Evolutionary conservation across 768 basidiomycete species (phyloP).

Genomic region (Krasilnikovozyma curviuscula): DNA sequence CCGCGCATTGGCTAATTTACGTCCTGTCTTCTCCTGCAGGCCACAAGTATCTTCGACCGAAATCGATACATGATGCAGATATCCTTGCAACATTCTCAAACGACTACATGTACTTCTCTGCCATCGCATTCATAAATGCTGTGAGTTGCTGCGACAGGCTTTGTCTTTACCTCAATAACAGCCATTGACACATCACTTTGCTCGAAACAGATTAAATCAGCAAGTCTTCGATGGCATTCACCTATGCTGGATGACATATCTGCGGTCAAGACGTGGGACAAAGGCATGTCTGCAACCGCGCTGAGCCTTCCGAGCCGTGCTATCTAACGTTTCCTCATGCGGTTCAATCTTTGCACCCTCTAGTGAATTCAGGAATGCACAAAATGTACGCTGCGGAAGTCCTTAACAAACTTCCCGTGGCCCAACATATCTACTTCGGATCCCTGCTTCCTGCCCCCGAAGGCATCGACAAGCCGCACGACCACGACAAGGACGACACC

Average conservation of each 20-base stretch:
- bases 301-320: too few species aligned
- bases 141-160: too few species aligned
- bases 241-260: slow-evolving; percentile 98
- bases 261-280: slow-evolving; percentile 65
- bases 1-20: not conserved
- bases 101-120: slow-evolving; percentile 92
- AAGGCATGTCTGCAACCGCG: too few species aligned
- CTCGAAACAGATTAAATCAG: slow-evolving; percentile 61
- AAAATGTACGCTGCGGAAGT: slow-evolving; percentile 98
- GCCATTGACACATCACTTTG: too few species aligned
- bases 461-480: slow-evolving; percentile 1
- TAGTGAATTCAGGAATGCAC: slow-evolving; percentile 86
- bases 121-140: slow-evolving; percentile 88
- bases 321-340: too few species aligned
- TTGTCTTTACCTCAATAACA: too few species aligned
- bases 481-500: not conserved
- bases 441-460: slow-evolving; percentile 37
- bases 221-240: slow-evolving; percentile 89
- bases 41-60: slow-evolving; percentile 77
- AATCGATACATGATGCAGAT: slow-evolving; percentile 77
- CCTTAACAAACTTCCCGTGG: slow-evolving; percentile 79
- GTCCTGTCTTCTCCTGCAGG: slow-evolving; percentile 28
- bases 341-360: too few species aligned
- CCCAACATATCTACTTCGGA: slow-evolving; percentile 92
- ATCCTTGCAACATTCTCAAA: slow-evolving; percentile 78